A percentile compares a stretch with the other conserved stretches of the same genome.
Conservation (phyloP, 1,139 yeast species). For the Magnusiomyces magnusii region DNA sequence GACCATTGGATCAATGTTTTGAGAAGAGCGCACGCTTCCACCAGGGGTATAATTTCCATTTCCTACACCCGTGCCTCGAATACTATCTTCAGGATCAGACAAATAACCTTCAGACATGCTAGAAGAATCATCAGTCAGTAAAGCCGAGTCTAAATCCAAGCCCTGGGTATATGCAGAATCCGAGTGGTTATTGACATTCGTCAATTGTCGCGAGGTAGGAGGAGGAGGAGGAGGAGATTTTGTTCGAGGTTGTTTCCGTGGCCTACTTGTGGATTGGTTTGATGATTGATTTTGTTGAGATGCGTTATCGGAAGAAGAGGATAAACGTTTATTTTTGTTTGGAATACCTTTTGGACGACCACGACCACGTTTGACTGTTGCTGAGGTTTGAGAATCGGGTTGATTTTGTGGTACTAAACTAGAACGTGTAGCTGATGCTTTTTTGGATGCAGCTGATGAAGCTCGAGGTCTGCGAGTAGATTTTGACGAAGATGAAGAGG, state of each 20-base stretch:
- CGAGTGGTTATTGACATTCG: background rate
- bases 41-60: background rate
- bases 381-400: background rate
- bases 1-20: background rate
- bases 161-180: background rate
- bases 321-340: background rate
- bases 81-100: background rate
- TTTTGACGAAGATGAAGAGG: slow-evolving; percentile 3
- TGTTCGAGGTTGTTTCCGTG: slow-evolving; percentile 17
- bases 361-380: slow-evolving; percentile 14
- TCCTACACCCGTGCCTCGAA: background rate
- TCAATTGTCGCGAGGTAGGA: background rate
- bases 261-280: background rate
- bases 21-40: background rate
- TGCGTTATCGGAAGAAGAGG: slow-evolving; percentile 13
- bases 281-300: slow-evolving; percentile 6
- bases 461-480: slow-evolving; percentile 9
- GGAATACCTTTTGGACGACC: slow-evolving; percentile 12
- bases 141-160: background rate
- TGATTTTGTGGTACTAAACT: background rate
- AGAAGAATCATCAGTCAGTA: slow-evolving; percentile 5
- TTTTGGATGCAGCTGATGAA: background rate
- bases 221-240: slow-evolving; percentile 16
- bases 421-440: background rate
- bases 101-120: slow-evolving; percentile 8